Base-by-base conservation (phyloP, 345 rosid genomes). In the Dimocarpus longan region DNA sequence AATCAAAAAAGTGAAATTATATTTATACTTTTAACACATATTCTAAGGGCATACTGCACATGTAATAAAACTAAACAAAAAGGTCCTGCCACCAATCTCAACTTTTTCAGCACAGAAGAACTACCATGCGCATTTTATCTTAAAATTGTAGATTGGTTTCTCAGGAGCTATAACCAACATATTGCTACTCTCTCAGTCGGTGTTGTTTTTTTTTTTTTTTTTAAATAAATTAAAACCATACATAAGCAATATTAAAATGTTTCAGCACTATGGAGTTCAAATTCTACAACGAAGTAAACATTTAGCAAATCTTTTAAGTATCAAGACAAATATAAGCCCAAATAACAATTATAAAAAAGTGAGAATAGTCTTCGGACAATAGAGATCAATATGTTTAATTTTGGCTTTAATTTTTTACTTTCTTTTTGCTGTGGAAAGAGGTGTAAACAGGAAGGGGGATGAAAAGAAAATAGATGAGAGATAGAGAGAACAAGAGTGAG, bases 401-500 rank as follows among this genome's bases (percentile, higher is more conserved):
- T 57, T 57, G 13, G n/a, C 63, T 57, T 16, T 16, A 19, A 18
- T 19, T 57, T 54, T 54, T 57, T 57, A 6, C 13, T n/a, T 32
- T 66, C 19, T 66, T 66, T 66, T 32, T 1, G 10, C 21, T 5
- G 9, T 57, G 18, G 21, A n/a, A n/a, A 57, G 2, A 57, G 24
- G 63, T 24, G 18, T 5, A 57, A 57, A 57, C 13, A 8, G 63
- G 63, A 8, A 28, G n/a, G 19, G 18, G 6, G 18, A 13, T 2
- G 8, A 8, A 3, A 18, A 64, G 68, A 64, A 12, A 42, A 8
- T 5, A 50, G 44, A 54, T 9, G n/a, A 46, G 13, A 60, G 74
- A 70, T 52, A 26, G 63, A 75, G 75, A 65, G 44, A 59, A 66
- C 37, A 48, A 40, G 50, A 68, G 43, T 43, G 74, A 15, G 56